phyloP scores from a whole-genome alignment of 2,329 filamentous ascomycete genomes.

The Xylariales sp. region DNA sequence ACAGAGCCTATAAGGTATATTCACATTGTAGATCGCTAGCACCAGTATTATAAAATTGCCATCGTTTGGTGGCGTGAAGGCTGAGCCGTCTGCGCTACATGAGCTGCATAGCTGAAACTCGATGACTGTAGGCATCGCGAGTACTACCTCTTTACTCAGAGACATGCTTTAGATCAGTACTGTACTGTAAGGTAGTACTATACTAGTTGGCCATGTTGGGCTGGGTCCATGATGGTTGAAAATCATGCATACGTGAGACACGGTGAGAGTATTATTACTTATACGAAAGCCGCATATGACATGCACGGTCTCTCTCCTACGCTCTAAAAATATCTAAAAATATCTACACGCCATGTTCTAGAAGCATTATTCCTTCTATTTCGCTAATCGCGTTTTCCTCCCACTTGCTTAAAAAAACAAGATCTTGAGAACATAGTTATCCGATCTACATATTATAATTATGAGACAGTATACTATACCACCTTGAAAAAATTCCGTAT shows the following conservation, averaged over 20 bases:
- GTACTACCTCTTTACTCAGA: background rate
- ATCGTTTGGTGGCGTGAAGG: background rate
- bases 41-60: background rate
- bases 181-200: background rate
- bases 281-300: slow-evolving; percentile 16
- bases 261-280: slow-evolving; percentile 21
- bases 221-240: background rate
- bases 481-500: no score
- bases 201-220: background rate
- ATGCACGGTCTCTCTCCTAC: no score
- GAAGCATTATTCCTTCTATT: slow-evolving; percentile 7
- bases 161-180: background rate
- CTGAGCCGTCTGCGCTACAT: background rate
- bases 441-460: background rate
- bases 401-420: no score
- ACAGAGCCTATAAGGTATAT: no score
- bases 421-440: background rate
- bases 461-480: no score
- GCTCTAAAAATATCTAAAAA: slow-evolving; percentile 25
- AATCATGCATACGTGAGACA: slow-evolving; percentile 1
- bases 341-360: background rate
- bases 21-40: background rate
- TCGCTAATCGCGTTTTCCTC: background rate
- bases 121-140: slow-evolving; percentile 21
- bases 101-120: background rate